Evolutionary conservation across 2,329 filamentous ascomycete genomes (phyloP).

Genomic region (Diplodia scrobiculata): DNA sequence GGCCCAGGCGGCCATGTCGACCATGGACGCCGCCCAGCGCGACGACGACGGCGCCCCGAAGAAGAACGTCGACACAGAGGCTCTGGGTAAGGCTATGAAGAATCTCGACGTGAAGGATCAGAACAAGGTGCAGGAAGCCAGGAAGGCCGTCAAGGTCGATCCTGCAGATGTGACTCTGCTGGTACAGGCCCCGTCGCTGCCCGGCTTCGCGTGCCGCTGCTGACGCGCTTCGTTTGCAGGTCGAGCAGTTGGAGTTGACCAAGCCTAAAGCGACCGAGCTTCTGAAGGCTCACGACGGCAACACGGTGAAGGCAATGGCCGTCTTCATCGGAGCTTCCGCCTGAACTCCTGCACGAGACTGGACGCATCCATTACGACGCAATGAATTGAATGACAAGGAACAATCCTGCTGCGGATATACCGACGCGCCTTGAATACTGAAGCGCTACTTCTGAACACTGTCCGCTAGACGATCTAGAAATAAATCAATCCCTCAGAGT

Average conservation of each 20-base stretch:
- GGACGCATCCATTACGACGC: background rate
- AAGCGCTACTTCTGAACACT: background rate
- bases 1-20: constrained; percentile 71
- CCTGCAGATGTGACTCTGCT: constrained; percentile 69
- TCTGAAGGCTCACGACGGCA: constrained; percentile 70
- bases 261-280: constrained; percentile 75
- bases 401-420: background rate
- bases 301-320: constrained; percentile 67
- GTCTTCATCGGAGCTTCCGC: constrained; percentile 54
- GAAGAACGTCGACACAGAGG: constrained; percentile 68
- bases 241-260: constrained; percentile 70
- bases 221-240: constrained; percentile 44
- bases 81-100: constrained; percentile 72
- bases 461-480: background rate
- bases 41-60: constrained; percentile 52
- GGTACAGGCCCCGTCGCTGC: constrained; percentile 52
- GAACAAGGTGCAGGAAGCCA: constrained; percentile 52
- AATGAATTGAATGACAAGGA: constrained; percentile 10
- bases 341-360: background rate
- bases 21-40: constrained; percentile 62
- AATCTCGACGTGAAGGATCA: constrained; percentile 55
- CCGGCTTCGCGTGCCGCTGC: background rate
- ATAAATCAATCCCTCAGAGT: too few species aligned
- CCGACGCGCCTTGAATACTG: background rate
- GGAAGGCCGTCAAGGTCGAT: constrained; percentile 68